Conservation (phyloP, 306 rosid genomes). For the Gastrolobium bilobum region DNA sequence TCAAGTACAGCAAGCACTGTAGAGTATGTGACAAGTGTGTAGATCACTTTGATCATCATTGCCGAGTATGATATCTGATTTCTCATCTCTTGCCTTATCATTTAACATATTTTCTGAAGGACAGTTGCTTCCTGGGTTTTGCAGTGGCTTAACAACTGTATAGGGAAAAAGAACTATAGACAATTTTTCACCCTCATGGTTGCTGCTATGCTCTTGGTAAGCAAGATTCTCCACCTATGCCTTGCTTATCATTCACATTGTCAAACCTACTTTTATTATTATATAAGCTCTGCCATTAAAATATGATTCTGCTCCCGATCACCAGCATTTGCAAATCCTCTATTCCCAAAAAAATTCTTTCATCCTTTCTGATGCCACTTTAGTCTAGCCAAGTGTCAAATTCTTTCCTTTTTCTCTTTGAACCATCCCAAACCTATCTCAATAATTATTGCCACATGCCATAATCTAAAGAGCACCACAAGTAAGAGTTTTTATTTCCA, state of each 20-base stretch:
- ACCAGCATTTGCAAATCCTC: neutral
- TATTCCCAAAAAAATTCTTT: conserved; percentile 8
- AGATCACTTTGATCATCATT: conserved; percentile 91
- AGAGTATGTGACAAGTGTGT: conserved; percentile 93
- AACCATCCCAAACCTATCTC: conserved; percentile 25
- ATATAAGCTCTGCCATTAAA: conserved; percentile 9
- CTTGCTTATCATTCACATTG: conserved; percentile 27
- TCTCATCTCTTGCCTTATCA: conserved; percentile 14
- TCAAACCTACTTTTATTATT: conserved; percentile 33
- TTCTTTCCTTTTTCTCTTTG: neutral
- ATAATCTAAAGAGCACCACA: conserved; percentile 54
- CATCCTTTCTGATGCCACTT: neutral
- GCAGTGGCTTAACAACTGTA: conserved; percentile 97
- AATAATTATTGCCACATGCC: conserved; percentile 43
- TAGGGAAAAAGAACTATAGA: conserved; percentile 78
- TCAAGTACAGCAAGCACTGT: conserved; percentile 91
- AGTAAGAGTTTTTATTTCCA: conserved; percentile 64
- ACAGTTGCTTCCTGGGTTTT: conserved; percentile 34
- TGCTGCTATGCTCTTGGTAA: conserved; percentile 90
- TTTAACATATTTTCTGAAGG: conserved; percentile 41
- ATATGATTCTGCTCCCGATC: neutral
- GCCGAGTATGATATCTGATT: conserved; percentile 71
- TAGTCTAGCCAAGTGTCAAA: neutral
- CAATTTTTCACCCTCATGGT: conserved; percentile 89
- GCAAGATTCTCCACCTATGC: conserved; percentile 51